These are phyloP conservation scores for Pyrus bretschneideri DNA, from an alignment of 306 rosid species.

Conservation along the genomic window DNA sequence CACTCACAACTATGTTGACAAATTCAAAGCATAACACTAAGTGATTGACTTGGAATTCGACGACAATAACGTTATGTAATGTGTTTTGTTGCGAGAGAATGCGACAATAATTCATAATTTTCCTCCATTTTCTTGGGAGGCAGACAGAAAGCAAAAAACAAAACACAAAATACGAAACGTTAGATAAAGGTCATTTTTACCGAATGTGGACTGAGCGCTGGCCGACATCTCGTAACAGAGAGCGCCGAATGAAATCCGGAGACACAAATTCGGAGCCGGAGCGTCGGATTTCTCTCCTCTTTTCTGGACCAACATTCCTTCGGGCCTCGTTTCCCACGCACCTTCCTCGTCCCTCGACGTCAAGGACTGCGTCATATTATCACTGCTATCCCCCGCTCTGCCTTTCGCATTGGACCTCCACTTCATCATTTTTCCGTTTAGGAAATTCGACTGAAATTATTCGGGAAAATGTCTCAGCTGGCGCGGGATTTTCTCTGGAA, in stretches of 20 bases:
- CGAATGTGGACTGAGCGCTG: constrained; percentile 55
- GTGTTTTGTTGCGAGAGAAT: constrained; percentile 10
- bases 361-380: constrained; percentile 8
- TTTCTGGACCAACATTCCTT: constrained; percentile 84
- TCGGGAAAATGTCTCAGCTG: constrained; percentile 5
- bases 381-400: constrained; percentile 4
- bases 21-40: background rate
- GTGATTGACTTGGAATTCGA: background rate
- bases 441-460: background rate
- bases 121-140: constrained; percentile 9
- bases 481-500: constrained; percentile 2
- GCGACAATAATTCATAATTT: background rate
- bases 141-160: constrained; percentile 9
- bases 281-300: constrained; percentile 20
- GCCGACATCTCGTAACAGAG: constrained; percentile 55
- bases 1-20: background rate
- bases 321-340: constrained; percentile 80
- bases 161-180: too few species aligned
- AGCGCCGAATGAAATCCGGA: constrained; percentile 57
- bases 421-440: constrained; percentile 36
- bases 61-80: background rate
- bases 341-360: constrained; percentile 25
- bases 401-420: constrained; percentile 21
- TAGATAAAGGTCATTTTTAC: constrained; percentile 25
- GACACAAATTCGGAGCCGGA: constrained; percentile 29